A percentile compares a stretch with the other conserved stretches of the same genome.
These are phyloP conservation scores for Mycena amicta DNA, from an alignment of 768 basidiomycete species.

Conservation along the genomic window DNA sequence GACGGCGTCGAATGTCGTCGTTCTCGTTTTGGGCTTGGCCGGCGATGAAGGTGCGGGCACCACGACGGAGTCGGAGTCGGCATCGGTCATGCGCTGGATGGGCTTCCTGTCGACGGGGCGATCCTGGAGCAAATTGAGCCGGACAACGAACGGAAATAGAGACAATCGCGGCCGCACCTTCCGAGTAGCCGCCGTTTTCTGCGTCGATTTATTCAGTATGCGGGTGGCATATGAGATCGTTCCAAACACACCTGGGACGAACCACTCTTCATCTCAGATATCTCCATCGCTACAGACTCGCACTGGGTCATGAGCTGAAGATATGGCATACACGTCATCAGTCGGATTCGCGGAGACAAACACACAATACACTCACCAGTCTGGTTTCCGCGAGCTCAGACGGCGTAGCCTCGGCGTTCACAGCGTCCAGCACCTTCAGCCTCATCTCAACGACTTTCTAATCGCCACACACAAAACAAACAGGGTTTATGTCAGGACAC, in stretches of 20 bases:
- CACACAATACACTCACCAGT: neutral
- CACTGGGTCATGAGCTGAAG: neutral
- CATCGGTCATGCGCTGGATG: too few relatives aligned
- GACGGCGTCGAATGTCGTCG: neutral
- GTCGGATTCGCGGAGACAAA: neutral
- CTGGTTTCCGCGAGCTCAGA: neutral
- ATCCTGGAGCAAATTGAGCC: neutral
- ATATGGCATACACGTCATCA: too few relatives aligned
- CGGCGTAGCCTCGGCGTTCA: neutral
- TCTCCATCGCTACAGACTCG: neutral
- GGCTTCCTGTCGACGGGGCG: neutral
- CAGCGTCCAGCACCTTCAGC: neutral
- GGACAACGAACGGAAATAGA: neutral
- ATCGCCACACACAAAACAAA: neutral
- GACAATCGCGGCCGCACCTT: neutral
- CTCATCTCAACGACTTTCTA: neutral
- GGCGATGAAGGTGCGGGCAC: too few relatives aligned
- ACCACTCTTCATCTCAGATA: neutral
- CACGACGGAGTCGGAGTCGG: too few relatives aligned
- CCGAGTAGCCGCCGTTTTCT: too few relatives aligned
- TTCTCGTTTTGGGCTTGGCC: neutral
- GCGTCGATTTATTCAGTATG: too few relatives aligned
- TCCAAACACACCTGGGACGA: too few relatives aligned
- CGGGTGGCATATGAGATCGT: too few relatives aligned
- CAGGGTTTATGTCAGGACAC: neutral